Conservation (phyloP, 345 rosid genomes). For the Odontarrhena argentea region DNA sequence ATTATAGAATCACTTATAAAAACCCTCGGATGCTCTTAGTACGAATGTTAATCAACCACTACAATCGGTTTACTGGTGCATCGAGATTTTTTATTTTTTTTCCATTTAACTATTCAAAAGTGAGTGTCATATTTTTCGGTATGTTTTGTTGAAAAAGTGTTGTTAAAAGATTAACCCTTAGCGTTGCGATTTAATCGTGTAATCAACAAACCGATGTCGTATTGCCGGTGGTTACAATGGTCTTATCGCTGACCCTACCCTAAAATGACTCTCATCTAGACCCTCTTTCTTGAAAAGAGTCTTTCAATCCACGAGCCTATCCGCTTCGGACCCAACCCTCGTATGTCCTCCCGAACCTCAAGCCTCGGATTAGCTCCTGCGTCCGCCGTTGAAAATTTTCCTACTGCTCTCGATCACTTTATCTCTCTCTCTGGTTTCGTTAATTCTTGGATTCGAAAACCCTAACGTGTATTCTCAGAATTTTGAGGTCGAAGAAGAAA, state of each 20-base stretch:
- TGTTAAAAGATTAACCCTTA: no score
- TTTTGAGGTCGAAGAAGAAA: constrained; percentile 39
- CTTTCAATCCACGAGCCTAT: background rate
- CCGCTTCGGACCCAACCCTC: constrained; percentile 47
- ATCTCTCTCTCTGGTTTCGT: constrained; percentile 40
- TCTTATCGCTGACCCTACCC: background rate
- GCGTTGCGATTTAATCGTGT: background rate
- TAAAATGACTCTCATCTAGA: constrained; percentile 3
- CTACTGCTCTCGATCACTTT: constrained; percentile 54
- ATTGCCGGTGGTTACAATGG: background rate
- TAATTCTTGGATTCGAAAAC: constrained; percentile 40
- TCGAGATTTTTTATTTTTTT: no score
- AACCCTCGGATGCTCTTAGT: no score
- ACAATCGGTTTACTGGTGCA: no score
- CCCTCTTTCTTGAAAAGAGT: constrained; percentile 8
- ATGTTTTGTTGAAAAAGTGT: no score
- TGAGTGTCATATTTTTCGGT: no score
- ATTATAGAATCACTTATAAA: no score
- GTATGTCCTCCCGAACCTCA: constrained; percentile 38
- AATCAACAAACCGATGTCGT: background rate
- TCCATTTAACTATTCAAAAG: no score
- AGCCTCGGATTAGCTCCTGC: constrained; percentile 49
- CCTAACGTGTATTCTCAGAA: constrained; percentile 43
- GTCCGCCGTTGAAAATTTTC: constrained; percentile 59
- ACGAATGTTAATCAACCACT: no score